Base-by-base conservation (phyloP, 2,329 filamentous ascomycete genomes). In the Plectosphaerella cucumerina region DNA sequence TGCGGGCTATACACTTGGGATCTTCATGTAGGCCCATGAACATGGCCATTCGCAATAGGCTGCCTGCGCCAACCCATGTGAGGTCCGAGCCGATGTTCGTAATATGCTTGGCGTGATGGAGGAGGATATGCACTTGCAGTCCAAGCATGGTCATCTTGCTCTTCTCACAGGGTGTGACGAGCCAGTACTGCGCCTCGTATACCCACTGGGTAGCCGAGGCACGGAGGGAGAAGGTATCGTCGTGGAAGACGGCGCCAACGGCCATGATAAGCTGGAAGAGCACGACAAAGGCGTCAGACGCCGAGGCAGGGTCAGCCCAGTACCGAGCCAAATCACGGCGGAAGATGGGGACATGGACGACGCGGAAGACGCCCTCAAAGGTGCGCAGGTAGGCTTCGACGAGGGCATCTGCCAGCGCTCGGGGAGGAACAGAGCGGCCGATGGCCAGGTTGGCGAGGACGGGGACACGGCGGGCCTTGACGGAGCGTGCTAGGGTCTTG, bases 11-110 rank as follows among this genome's bases (percentile, higher is more conserved):
- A 51, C 72, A 65, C 26, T 66, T 69, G 0, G 81, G 80, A 50
- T 84, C 81, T 1, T 78, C 73, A 59, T 85, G 80, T 6, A 84
- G 66, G 4, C 81, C 81, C 71, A 83, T 81, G 50, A 73, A 73
- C 59, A 84, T 75, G 48, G 80, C 81, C 8, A 71, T 73, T 11
- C 80, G 69, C n/a, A 82, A 53, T 11, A 83, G 54, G 0, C 68
- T 63, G 1, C 81, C 81, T 0, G 73, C 67, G 2, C 74, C 69
- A 31, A 79, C 71, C 78, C 78, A 84, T 2, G 71, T 67, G 4
- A 81, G 59, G 53, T 84, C 80, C 5, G 70, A 71, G 4, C 71
- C 73, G 4, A 81, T 67, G 12, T 68, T 70, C 23, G 72, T 73
- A 0, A 70, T 70, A 23, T 77, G 70, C 21, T 76, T 72, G 2